A percentile compares a stretch with the other conserved stretches of the same genome.
Evolutionary conservation across 2,329 filamentous ascomycete genomes (phyloP).

Genomic region (Claviceps cyperi): DNA sequence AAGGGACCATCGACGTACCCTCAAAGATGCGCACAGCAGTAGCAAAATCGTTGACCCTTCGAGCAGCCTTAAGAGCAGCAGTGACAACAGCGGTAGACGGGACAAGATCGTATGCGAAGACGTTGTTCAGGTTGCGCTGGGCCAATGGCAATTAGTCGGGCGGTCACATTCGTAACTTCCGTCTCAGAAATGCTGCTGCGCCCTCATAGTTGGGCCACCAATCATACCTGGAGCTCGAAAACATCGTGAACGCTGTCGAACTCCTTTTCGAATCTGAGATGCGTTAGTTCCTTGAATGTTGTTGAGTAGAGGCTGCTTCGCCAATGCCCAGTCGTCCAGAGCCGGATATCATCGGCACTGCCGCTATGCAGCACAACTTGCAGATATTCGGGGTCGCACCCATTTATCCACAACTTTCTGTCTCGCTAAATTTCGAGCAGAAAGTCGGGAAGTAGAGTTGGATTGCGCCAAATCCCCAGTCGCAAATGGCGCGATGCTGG

Average conservation of each 20-base stretch:
- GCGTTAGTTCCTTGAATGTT: constrained; percentile 16
- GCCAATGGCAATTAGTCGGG: constrained; percentile 7
- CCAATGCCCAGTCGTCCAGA: background rate
- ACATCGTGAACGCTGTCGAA: constrained; percentile 96
- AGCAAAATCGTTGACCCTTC: constrained; percentile 95
- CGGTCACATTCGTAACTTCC: background rate
- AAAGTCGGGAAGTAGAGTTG: too few species aligned
- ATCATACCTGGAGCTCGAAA: constrained; percentile 93
- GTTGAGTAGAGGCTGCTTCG: background rate
- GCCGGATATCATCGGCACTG: background rate
- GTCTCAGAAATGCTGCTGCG: constrained; percentile 2
- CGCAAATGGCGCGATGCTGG: too few species aligned
- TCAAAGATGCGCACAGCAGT: constrained; percentile 98
- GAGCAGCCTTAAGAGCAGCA: constrained; percentile 83
- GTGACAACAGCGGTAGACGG: constrained; percentile 82
- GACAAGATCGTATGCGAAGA: constrained; percentile 98
- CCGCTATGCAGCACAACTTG: background rate
- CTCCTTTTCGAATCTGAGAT: constrained; percentile 93
- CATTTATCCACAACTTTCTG: background rate
- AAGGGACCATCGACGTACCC: constrained; percentile 44
- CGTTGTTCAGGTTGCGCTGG: constrained; percentile 92
- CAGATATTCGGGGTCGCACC: background rate
- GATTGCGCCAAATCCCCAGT: too few species aligned
- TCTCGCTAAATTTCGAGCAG: background rate
- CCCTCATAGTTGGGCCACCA: background rate